Percentiles rank a stretch among this genome's conserved stretches.
Conservation (phyloP, 148 eudicot genomes). For the Suaeda aralocaspica region DNA sequence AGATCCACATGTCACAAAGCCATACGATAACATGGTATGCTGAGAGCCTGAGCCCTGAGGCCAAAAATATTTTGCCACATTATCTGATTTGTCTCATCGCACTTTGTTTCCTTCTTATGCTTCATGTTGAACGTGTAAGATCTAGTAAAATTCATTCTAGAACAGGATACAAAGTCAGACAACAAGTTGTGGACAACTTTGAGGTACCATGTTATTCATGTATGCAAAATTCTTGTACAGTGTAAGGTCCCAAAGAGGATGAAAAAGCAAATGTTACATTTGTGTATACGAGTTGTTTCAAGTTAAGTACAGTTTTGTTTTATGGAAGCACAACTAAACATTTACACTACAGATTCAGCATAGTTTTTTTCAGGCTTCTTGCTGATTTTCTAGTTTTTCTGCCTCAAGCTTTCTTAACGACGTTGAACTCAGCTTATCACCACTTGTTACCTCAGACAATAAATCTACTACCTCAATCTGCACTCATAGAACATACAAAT, state of each 20-base stretch:
- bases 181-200: too few species aligned
- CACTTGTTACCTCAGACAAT: conserved; percentile 59
- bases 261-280: background rate
- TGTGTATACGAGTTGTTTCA: background rate
- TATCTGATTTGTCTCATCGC: too few species aligned
- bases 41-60: too few species aligned
- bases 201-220: background rate
- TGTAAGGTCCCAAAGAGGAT: background rate
- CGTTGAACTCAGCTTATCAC: conserved; percentile 79
- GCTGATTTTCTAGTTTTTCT: conserved; percentile 44
- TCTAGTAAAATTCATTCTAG: too few species aligned
- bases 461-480: conserved; percentile 95
- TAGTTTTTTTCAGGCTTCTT: conserved; percentile 4
- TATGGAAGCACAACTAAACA: background rate
- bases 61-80: too few species aligned
- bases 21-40: too few species aligned
- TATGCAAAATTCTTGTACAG: background rate
- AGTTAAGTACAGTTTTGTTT: background rate
- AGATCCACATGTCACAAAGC: too few species aligned
- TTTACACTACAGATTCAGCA: background rate
- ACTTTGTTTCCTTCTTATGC: too few species aligned
- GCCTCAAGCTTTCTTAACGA: conserved; percentile 81
- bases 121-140: too few species aligned
- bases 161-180: too few species aligned
- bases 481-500: conserved; percentile 9